Percentiles rank a stretch among this genome's conserved stretches.
Conservation (phyloP, 2,329 filamentous ascomycete genomes). For the Colletotrichum sp. region DNA sequence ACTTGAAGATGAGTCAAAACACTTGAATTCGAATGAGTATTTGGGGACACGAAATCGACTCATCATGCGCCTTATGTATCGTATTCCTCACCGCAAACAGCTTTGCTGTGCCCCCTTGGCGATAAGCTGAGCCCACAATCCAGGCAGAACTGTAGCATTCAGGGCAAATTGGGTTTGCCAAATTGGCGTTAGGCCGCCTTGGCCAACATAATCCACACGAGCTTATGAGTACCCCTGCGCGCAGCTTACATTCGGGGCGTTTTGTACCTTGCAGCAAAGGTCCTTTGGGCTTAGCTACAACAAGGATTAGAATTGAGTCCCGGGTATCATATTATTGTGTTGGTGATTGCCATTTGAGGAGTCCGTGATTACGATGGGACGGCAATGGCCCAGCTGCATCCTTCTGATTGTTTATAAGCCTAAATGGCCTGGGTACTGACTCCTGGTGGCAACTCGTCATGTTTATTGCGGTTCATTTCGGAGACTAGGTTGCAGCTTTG, state of each 20-base stretch:
- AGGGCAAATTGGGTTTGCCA: not conserved
- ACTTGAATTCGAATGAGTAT: not conserved
- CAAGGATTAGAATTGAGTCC: not conserved
- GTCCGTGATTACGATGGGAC: not conserved
- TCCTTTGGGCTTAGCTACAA: not conserved
- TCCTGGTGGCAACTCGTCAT: not conserved
- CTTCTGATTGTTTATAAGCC: not conserved
- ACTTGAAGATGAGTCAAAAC: not conserved
- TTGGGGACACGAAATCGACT: not conserved
- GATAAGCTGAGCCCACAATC: not conserved
- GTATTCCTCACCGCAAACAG: not conserved
- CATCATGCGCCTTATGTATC: not conserved
- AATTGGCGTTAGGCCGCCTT: not conserved
- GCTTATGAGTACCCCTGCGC: not conserved
- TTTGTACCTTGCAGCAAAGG: not conserved
- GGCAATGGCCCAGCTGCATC: not conserved
- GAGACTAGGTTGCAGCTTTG: accelerated
- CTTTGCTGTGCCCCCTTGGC: not conserved
- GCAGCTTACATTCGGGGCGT: not conserved
- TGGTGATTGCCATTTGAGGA: not conserved
- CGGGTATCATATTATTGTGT: not conserved
- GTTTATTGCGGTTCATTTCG: not conserved
- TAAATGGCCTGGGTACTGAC: not conserved
- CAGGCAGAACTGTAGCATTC: not conserved
- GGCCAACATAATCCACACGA: not conserved